Conservation (phyloP, 345 rosid genomes). For the Lenwebbia sp. region DNA sequence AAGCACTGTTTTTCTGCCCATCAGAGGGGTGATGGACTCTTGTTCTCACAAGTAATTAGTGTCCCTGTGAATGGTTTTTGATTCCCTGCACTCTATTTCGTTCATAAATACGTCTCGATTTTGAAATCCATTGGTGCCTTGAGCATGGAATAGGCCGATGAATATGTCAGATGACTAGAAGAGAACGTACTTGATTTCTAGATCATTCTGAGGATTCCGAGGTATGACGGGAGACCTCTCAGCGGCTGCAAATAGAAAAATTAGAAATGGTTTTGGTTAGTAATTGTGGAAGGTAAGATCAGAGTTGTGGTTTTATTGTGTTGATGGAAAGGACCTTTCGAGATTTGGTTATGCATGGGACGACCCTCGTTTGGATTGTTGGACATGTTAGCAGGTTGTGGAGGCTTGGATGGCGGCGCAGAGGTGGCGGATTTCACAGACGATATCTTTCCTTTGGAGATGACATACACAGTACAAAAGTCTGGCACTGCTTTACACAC, state of each 20-base stretch:
- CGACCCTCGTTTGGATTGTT: background rate
- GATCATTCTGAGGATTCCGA: conserved; percentile 15
- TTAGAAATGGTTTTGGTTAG: background rate
- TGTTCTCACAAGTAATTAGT: background rate
- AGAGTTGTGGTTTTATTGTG: background rate
- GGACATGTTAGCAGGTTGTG: background rate
- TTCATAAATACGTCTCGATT: background rate
- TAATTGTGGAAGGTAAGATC: background rate
- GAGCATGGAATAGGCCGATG: background rate
- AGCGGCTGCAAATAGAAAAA: background rate
- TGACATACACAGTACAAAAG: conserved; percentile 64
- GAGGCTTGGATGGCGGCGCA: conserved; percentile 15
- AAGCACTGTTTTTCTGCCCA: background rate
- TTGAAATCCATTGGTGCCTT: background rate
- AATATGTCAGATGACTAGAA: background rate
- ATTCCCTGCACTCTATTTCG: background rate
- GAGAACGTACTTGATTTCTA: conserved; percentile 21
- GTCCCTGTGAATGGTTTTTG: background rate
- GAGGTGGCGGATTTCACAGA: conserved; percentile 42
- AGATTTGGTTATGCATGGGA: background rate
- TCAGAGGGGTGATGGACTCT: background rate
- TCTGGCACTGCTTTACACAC: conserved; percentile 56
- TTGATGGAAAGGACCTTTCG: conserved; percentile 13
- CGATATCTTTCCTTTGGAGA: conserved; percentile 55
- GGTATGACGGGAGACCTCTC: conserved; percentile 10